Base-by-base conservation (phyloP, 2,329 filamentous ascomycete genomes). In the Diaporthe ilicicola region DNA sequence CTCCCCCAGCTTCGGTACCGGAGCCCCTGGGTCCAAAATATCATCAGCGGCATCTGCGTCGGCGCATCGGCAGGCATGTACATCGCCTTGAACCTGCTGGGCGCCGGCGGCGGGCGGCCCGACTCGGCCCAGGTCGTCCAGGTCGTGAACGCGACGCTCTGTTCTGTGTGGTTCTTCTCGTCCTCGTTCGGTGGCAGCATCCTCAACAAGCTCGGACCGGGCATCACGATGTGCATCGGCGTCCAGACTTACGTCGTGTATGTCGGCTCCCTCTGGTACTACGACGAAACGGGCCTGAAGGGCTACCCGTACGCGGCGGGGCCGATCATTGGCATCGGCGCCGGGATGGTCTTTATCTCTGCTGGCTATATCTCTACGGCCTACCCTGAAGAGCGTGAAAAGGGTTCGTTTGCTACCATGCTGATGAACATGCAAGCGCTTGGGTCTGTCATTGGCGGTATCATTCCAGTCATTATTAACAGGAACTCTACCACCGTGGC, bases 381-480 rank as follows among this genome's bases (percentile, higher is more conserved):
- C 0, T 81, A 81, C 53, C 75, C 79, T 3, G 79, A 81, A 50
- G 79, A 81, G 64, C 70, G 74, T 13, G 77, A 81, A 27, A 77
- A 77, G 64, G 78, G 78, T 1, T 71, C 69, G 13, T 80, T 75
- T 59, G 76, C 79, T 54, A 76, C 78, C 10, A 77, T 76, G 13
- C 74, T 74, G 24, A 72, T 77, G 27, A 79, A 78, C 64, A 74
- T 79, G 4, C 76, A 79, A 37, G 78, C 78, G 17, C 67, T 77
- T 2, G 79, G 78, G n/a, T 75, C 76, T 17, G 74, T 77, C 7
- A 74, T 76, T 13, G 76, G 76, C 7, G 76, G 77, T 3, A 76
- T 78, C 50, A 76, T 79, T n/a, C 77, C 77, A 2, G 59, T 78
- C 3, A 75, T 76, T 29, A 75, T 79, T 67, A 78, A 77, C 54